Base-by-base conservation (phyloP, 192 early-diverging fungal species). In the Chytriomyces confervae region DNA sequence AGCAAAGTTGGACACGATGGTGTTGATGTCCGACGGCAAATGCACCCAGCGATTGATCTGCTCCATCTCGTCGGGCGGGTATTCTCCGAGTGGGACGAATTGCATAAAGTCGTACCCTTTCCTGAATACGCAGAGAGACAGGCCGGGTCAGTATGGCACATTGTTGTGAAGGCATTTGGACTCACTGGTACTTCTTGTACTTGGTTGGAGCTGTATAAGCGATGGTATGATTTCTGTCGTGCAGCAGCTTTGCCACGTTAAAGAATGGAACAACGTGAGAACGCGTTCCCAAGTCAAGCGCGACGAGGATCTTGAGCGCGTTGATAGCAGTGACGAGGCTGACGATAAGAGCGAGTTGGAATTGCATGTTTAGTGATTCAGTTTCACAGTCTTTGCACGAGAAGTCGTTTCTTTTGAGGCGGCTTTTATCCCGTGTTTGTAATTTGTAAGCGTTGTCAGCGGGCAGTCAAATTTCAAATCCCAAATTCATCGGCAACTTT, bases 251-350 rank as follows among this genome's bases (percentile, higher is more conserved):
- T 3, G 50, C 20, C 9, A 49, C 27, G 16, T 72, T 45, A 60
- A 72, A 72, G 57, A 44, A 57, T 0, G 69, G 69, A 7, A 57
- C 69, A 5, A 72, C 69, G 48, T 72, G 69, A 7, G 69, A 72
- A 24, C 69, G 69, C 11, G 69, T 29, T 0, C 44, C 69, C 13
- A 20, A 48, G 20, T 72, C 69, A 3, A 45, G 20, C 8, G 23
- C 69, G 27, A 72, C 57, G 8, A 72, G 69, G 36, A 72, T 72
- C 24, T 18, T 24, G 24, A 72, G 69, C 5, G 24, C 8, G 27
- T 69, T 24, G 67, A 16, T 36, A 7, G 63, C 27, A 13, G 29
- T 27, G 18, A 65, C 7, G 20, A 57, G 53, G 53, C 36, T 36
- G 36, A 36, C 36, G 3, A 36, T 0, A 36, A 36, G 36, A 36